Evolutionary conservation across 768 basidiomycete species (phyloP).

Genomic region (Lentinula aciculospora): DNA sequence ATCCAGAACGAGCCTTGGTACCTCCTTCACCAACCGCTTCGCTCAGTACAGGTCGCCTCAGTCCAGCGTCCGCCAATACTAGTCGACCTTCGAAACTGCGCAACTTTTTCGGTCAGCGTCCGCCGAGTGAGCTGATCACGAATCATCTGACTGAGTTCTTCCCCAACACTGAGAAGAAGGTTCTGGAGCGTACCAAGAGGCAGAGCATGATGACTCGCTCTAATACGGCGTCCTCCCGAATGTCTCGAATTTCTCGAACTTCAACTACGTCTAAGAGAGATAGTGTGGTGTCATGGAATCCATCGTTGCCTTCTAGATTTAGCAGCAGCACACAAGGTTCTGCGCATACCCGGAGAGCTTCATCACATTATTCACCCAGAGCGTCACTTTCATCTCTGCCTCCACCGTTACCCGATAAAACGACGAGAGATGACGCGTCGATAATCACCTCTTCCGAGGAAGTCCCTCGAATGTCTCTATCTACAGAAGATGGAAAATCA

Average conservation of each 20-base stretch:
- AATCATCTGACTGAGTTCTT: conserved; percentile 94
- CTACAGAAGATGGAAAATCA: conserved; percentile 65
- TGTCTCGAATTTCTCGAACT: conserved; percentile 1
- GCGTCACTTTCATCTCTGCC: conserved; percentile 43
- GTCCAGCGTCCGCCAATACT: conserved; percentile 21
- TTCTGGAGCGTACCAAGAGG: conserved; percentile 80
- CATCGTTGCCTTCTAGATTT: conserved; percentile 48
- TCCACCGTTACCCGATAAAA: conserved; percentile 35
- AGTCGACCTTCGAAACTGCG: conserved; percentile 70
- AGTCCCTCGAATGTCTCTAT: conserved; percentile 69
- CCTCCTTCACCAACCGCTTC: conserved; percentile 44
- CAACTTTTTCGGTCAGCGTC: conserved; percentile 97
- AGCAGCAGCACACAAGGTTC: conserved; percentile 59
- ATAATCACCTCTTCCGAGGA: conserved; percentile 29
- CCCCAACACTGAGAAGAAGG: conserved; percentile 89
- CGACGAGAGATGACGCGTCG: conserved; percentile 6
- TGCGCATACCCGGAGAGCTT: conserved; percentile 22
- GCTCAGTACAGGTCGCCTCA: conserved; percentile 13
- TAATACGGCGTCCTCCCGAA: conserved; percentile 21
- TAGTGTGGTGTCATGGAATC: conserved; percentile 45
- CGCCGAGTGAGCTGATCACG: conserved; percentile 95
- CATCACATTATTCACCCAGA: conserved; percentile 41
- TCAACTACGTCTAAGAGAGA: conserved; percentile 31
- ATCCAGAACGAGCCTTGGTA: conserved; percentile 64
- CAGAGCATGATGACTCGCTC: conserved; percentile 79